phyloP scores from a whole-genome alignment of 179 eudicot genomes.

The Kewa caespitosa region DNA sequence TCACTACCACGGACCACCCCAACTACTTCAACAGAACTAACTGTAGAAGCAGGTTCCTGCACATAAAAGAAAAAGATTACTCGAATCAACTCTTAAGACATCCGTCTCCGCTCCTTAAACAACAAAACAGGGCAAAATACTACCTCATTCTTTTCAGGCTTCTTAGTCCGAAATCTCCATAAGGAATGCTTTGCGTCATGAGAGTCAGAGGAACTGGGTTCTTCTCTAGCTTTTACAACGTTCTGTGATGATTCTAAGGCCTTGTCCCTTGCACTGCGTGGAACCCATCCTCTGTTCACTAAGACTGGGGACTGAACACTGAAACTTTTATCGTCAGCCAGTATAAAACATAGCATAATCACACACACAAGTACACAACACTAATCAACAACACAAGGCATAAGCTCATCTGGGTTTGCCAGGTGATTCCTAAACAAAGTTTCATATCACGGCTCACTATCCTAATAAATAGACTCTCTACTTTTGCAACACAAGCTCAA shows the following conservation, averaged over 20 bases:
- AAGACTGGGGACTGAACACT: slow-evolving; percentile 81
- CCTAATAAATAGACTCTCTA: no score
- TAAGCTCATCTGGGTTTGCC: no score
- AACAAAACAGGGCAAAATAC: background rate
- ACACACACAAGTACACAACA: background rate
- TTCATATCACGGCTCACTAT: no score
- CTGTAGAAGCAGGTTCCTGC: slow-evolving; percentile 54
- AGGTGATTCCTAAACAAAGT: no score
- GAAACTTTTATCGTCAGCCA: slow-evolving; percentile 36
- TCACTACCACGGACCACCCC: slow-evolving; percentile 94
- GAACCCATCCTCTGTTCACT: slow-evolving; percentile 98
- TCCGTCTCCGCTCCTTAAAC: background rate
- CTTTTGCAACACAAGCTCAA: no score
- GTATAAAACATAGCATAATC: slow-evolving; percentile 15
- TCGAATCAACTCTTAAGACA: background rate
- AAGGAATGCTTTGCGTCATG: slow-evolving; percentile 40
- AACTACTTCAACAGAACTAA: slow-evolving; percentile 54
- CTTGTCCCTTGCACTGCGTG: slow-evolving; percentile 89
- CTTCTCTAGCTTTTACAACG: slow-evolving; percentile 27
- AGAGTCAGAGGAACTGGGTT: slow-evolving; percentile 29
- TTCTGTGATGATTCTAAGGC: slow-evolving; percentile 35
- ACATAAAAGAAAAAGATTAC: background rate
- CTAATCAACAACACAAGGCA: background rate
- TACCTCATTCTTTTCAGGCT: slow-evolving; percentile 47
- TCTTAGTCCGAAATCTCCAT: slow-evolving; percentile 81